Evolutionary conservation across 257 asterid species (phyloP).

Genomic region (Salvia miltiorrhiza): DNA sequence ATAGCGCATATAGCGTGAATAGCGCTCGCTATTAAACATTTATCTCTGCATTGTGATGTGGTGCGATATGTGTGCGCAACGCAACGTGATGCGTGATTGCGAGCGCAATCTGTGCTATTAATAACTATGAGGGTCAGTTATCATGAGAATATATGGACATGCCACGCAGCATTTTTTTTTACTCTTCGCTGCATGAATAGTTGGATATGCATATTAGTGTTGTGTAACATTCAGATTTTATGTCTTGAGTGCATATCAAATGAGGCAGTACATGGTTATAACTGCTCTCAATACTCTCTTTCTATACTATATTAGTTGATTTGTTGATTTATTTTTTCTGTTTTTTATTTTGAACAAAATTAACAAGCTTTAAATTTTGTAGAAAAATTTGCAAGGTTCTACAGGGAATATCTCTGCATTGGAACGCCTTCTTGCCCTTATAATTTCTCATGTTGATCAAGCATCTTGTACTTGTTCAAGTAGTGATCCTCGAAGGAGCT

Average conservation of each 20-base stretch:
- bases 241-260: conserved; percentile 4
- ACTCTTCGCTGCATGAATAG: conserved; percentile 1
- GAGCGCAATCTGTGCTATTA: too few relatives aligned
- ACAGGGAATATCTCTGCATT: conserved; percentile 50
- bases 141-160: not conserved
- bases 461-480: conserved; percentile 69
- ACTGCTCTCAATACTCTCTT: conserved; percentile 6
- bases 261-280: conserved; percentile 6
- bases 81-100: too few relatives aligned
- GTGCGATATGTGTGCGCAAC: too few relatives aligned
- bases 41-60: too few relatives aligned
- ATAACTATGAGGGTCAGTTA: not conserved
- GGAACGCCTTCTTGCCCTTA: conserved; percentile 60
- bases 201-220: conserved; percentile 11
- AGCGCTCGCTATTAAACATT: too few relatives aligned
- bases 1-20: too few relatives aligned
- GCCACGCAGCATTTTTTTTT: not conserved
- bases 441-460: conserved; percentile 70
- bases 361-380: conserved; percentile 33
- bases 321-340: not conserved
- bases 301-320: not conserved
- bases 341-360: conserved; percentile 13
- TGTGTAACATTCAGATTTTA: not conserved
- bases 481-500: conserved; percentile 57
- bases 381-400: conserved; percentile 57